phyloP scores from a whole-genome alignment of 805 yeast genomes.

The Metschnikowia proteae region DNA sequence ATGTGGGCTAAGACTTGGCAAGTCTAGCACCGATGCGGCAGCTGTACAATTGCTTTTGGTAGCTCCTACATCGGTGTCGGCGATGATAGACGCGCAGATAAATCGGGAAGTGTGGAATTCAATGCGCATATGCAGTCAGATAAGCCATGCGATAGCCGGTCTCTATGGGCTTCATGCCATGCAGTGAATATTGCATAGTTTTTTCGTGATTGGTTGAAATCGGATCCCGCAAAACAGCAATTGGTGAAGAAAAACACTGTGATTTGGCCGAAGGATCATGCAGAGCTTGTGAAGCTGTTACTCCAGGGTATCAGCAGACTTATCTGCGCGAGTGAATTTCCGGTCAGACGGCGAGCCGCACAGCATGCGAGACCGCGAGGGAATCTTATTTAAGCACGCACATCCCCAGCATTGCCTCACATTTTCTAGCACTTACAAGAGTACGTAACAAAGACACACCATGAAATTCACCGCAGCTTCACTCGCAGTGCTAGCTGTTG shows the following conservation, averaged over 20 bases:
- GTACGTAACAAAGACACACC: neutral
- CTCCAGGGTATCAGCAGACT: neutral
- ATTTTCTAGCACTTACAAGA: neutral
- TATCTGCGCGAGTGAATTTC: conserved; percentile 1
- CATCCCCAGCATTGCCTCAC: neutral
- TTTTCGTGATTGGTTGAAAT: too few species aligned
- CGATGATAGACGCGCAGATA: neutral
- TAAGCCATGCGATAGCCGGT: neutral
- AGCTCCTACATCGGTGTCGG: neutral
- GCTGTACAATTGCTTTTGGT: neutral
- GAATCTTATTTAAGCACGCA: conserved; percentile 2
- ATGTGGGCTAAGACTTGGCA: neutral
- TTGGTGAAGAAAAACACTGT: too few species aligned
- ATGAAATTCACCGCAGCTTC: conserved; percentile 19
- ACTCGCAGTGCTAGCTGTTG: conserved; percentile 21
- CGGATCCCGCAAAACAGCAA: too few species aligned
- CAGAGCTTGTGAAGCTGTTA: neutral
- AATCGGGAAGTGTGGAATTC: neutral
- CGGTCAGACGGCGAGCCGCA: neutral
- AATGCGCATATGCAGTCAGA: neutral
- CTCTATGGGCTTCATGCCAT: neutral
- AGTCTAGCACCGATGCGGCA: neutral
- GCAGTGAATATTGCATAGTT: neutral
- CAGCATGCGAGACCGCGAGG: neutral
- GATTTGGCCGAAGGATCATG: neutral